Base-by-base conservation (phyloP, 2,329 filamentous ascomycete species). In the Colletotrichum destructivum region DNA sequence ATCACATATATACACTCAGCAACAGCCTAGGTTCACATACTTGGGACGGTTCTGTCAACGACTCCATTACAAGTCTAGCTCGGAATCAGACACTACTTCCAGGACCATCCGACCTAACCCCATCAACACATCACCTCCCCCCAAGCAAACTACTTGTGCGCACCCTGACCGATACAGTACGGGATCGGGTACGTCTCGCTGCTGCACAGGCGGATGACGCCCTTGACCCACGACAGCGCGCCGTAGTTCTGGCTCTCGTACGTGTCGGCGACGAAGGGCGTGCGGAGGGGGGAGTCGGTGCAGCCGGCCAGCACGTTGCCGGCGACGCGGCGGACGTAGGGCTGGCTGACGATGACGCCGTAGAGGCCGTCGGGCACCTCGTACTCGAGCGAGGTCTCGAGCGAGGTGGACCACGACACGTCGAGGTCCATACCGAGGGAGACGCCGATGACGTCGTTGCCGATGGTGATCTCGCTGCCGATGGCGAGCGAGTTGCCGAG, bases 261-360 rank as follows among this genome's bases (percentile, higher is more conserved):
- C 0, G 76, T 77, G 73, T 84, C 80, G 26, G 75, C 77, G 63
- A 76, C 76, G 74, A 81, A 84, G 52, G 75, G 64, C 0, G 72
- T 72, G 13, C 57, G 73, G 7, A 75, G 76, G 2, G 77, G 75
- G 1, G 73, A 72, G 38, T 82, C 81, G 55, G 81, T 78, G 49
- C 76, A 80, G 12, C 82, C 82, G 21, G 69, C 71, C 60, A 81
- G 78, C 4, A 81, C 65, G 47, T 77, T 78, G 35, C 82, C 82
- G 15, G 75, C 76, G 13, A 76, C 21, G 77, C 78, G 69, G 75
- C 78, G 23, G 76, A 81, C 75, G 73, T 76, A 8, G 74, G 79
- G 75, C 81, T 84, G 75, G 74, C 79, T 83, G 21, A 84, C 81
- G 35, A 83, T 79, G 23, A 80, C 77, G 35, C 82, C 82, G 62